Percentiles rank a stretch among this genome's conserved stretches.
Conservation (phyloP, 257 asterid species). For the Sherardia arvensis region DNA sequence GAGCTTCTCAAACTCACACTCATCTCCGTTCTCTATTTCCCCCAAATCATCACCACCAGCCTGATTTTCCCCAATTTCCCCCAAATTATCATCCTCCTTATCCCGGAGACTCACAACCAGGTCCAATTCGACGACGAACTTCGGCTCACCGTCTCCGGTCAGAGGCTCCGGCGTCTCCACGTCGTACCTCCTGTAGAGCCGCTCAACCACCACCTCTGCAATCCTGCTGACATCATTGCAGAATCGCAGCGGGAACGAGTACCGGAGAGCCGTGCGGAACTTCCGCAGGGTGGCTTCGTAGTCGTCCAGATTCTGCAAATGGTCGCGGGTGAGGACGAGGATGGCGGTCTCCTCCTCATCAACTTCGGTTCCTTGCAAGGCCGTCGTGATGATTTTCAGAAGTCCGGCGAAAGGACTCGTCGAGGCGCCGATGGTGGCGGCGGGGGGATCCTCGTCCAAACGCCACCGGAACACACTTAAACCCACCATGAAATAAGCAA, state of each 20-base stretch:
- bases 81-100: neutral
- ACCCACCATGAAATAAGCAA: neutral
- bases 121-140: neutral
- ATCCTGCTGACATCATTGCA: neutral
- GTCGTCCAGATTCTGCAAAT: neutral
- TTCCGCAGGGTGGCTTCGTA: neutral
- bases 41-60: neutral
- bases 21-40: too few relatives aligned
- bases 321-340: neutral
- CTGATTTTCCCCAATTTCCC: neutral
- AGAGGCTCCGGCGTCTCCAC: neutral
- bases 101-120: neutral
- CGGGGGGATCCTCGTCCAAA: neutral
- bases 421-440: neutral
- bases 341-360: neutral
- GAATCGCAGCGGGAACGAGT: neutral
- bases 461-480: neutral
- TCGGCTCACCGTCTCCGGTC: neutral
- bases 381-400: neutral
- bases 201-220: neutral
- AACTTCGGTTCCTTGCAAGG: neutral
- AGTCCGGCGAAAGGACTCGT: neutral
- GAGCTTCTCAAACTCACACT: neutral
- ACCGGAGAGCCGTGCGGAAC: neutral
- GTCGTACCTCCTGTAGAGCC: neutral